These are phyloP conservation scores for Butyriboletus loyo DNA, from an alignment of 768 basidiomycete genomes.

Conservation along the genomic window DNA sequence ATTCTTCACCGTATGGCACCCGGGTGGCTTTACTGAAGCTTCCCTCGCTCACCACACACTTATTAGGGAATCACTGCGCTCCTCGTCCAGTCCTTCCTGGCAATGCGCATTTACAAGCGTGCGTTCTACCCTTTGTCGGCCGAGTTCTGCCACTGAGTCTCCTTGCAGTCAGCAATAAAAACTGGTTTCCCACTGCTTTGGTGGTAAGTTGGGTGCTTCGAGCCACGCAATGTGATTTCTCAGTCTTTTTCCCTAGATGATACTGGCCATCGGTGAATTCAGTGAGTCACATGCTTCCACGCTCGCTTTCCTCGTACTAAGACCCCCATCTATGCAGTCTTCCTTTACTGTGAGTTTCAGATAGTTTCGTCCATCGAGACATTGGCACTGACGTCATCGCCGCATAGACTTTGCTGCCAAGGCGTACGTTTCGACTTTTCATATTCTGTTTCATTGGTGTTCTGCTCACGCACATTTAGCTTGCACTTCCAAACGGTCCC, in stretches of 20 bases:
- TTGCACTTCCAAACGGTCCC: constrained; percentile 42
- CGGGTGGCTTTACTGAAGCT: background rate
- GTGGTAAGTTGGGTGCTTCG: constrained; percentile 26
- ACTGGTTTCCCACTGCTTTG: constrained; percentile 38
- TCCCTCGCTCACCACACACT: background rate
- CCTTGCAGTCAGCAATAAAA: constrained; percentile 50
- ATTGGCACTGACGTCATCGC: constrained; percentile 4
- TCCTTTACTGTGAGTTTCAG: constrained; percentile 33
- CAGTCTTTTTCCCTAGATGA: constrained; percentile 11
- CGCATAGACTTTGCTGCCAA: constrained; percentile 35
- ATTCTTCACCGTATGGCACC: constrained; percentile 44
- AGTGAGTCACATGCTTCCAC: constrained; percentile 10
- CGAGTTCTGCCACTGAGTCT: background rate
- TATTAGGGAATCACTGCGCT: constrained; percentile 44
- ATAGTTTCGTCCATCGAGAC: background rate
- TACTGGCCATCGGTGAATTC: constrained; percentile 44
- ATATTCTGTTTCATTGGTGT: background rate
- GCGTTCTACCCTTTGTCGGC: constrained; percentile 13
- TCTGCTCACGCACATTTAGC: constrained; percentile 28
- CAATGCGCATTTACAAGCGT: constrained; percentile 52
- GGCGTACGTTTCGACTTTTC: constrained; percentile 33
- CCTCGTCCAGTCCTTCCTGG: constrained; percentile 58
- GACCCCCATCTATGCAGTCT: constrained; percentile 17
- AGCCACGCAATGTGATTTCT: background rate
- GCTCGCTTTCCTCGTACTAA: constrained; percentile 1